Percentiles rank a stretch among this genome's conserved stretches.
phyloP scores from a whole-genome alignment of 257 asterid species.

The Solanum ossicruentum region DNA sequence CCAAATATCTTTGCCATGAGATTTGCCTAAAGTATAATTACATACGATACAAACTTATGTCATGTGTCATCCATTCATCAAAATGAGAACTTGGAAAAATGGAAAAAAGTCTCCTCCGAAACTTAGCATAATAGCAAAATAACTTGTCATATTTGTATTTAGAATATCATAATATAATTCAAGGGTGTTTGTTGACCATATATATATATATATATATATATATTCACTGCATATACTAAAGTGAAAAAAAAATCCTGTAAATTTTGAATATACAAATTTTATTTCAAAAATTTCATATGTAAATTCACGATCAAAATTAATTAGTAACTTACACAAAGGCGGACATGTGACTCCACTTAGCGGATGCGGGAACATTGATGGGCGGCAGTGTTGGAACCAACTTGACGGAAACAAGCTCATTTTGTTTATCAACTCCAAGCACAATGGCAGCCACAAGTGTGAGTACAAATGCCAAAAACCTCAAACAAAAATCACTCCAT shows the following conservation, averaged over 20 bases:
- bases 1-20: background rate
- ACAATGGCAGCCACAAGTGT: conserved; percentile 31
- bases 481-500: conserved; percentile 31
- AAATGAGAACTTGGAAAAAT: too few relatives aligned
- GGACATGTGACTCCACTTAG: conserved; percentile 33
- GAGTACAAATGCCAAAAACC: conserved; percentile 27
- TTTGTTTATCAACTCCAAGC: conserved; percentile 26
- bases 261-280: too few relatives aligned
- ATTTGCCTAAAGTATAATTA: background rate
- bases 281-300: background rate
- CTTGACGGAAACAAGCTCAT: conserved; percentile 2
- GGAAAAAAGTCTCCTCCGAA: background rate
- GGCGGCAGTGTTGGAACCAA: conserved; percentile 26
- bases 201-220: too few relatives aligned
- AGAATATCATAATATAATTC: background rate
- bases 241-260: too few relatives aligned
- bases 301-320: background rate
- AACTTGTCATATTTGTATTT: background rate
- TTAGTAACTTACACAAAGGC: conserved; percentile 31
- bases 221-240: background rate
- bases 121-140: background rate
- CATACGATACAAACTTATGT: too few relatives aligned
- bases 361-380: conserved; percentile 23
- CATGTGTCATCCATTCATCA: too few relatives aligned
- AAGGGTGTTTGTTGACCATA: background rate